Evolutionary conservation across 805 yeast genomes (phyloP).

Genomic region (Kregervanrija fluxuum): DNA sequence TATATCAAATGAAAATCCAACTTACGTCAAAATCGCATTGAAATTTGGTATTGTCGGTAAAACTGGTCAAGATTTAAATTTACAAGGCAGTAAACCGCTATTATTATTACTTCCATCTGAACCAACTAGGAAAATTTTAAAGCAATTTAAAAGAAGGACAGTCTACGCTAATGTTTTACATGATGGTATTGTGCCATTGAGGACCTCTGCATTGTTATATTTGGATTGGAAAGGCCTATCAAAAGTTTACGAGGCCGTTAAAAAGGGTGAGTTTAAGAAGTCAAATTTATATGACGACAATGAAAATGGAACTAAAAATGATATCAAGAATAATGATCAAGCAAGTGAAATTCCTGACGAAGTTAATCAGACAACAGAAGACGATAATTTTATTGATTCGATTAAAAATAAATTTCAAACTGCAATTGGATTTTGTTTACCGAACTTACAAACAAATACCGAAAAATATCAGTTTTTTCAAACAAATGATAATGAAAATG

Average conservation of each 20-base stretch:
- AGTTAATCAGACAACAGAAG: neutral
- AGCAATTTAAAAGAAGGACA: conserved; percentile 62
- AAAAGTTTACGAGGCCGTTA: conserved; percentile 33
- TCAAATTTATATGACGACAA: conserved; percentile 1
- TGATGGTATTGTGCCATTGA: conserved; percentile 92
- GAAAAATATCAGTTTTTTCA: conserved; percentile 25
- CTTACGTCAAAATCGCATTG: conserved; percentile 73
- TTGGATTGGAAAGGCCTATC: conserved; percentile 77
- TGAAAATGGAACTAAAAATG: neutral
- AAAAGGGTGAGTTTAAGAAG: conserved; percentile 8
- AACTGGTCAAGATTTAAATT: conserved; percentile 86
- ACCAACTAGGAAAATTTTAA: conserved; percentile 59
- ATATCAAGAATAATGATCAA: conserved; percentile 5
- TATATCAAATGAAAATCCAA: conserved; percentile 80
- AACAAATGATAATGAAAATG: conserved; percentile 15
- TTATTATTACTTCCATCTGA: conserved; percentile 70
- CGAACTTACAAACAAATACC: conserved; percentile 16
- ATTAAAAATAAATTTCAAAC: conserved; percentile 30
- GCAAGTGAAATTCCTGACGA: conserved; percentile 26
- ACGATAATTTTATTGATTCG: conserved; percentile 7
- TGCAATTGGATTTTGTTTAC: conserved; percentile 37
- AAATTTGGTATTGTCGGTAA: conserved; percentile 87
- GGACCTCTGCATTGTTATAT: conserved; percentile 82
- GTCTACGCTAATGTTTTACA: conserved; percentile 83
- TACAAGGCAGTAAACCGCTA: conserved; percentile 53